phyloP scores from a whole-genome alignment of 2,329 filamentous ascomycete genomes.

The Cytospora mali region DNA sequence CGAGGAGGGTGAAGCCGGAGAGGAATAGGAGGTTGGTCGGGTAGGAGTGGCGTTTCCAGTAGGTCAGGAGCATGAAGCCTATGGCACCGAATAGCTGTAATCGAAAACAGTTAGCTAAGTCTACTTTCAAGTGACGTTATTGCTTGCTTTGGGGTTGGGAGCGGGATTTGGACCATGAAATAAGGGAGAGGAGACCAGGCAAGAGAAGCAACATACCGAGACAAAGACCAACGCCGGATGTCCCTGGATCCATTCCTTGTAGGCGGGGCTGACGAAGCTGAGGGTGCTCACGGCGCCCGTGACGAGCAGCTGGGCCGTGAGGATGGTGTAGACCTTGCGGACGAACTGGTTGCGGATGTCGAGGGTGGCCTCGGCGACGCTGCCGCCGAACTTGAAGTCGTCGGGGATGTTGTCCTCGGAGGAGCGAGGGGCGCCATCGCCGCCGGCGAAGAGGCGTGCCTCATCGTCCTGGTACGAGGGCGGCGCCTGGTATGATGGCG shows the following conservation, averaged over 20 bases:
- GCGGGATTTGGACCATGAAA: too few species aligned
- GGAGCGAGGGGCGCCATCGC: slow-evolving; percentile 67
- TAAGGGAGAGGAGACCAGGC: not conserved
- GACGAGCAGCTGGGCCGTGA: slow-evolving; percentile 89
- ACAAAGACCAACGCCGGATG: slow-evolving; percentile 84
- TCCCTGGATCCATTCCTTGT: slow-evolving; percentile 84
- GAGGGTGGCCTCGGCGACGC: slow-evolving; percentile 88
- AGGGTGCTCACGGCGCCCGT: slow-evolving; percentile 80
- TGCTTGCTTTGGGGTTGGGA: too few species aligned
- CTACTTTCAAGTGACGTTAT: not conserved
- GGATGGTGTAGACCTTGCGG: slow-evolving; percentile 95
- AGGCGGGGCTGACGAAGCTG: slow-evolving; percentile 80
- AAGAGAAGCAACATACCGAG: slow-evolving; percentile 58
- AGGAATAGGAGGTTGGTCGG: slow-evolving; percentile 95
- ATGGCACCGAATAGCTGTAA: slow-evolving; percentile 74
- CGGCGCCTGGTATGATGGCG: slow-evolving; percentile 41
- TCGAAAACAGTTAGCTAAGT: slow-evolving; percentile 16
- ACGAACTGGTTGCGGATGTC: slow-evolving; percentile 97
- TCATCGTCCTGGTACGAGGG: slow-evolving; percentile 57
- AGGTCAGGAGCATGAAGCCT: slow-evolving; percentile 83
- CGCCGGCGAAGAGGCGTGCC: slow-evolving; percentile 53
- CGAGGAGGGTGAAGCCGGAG: slow-evolving; percentile 82
- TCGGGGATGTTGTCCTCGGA: slow-evolving; percentile 93
- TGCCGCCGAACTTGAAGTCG: slow-evolving; percentile 96
- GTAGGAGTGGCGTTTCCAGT: slow-evolving; percentile 95